Base-by-base conservation (phyloP, 331 rosid species). In the Quercus lobata region DNA sequence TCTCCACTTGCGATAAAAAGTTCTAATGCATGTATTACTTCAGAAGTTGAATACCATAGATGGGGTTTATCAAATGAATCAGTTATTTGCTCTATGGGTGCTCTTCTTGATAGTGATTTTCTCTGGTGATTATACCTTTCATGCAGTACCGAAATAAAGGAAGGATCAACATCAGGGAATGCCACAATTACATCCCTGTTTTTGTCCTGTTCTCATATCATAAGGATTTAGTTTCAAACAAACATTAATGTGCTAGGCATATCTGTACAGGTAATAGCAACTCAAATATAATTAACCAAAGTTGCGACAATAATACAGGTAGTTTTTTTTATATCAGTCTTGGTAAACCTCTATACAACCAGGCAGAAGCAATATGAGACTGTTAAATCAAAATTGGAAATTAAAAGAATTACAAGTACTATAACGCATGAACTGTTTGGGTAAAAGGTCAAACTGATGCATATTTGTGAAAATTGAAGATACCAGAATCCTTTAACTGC, bases 121-220 rank as follows among this genome's bases (percentile, higher is more conserved):
- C 79, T 77, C 61, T 79, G 49, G 57, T 46, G 76, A 54, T 9
- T 46, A 71, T 68, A 74, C 41, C 32, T 61, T 73, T 80, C 85
- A 34, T 72, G 78, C 32, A 34, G 81, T 69, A 73, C 68, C 44
- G 85, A 86, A 83, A 94, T 86, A 19, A 83, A 75, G 65, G 92
- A 89, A 71, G 98, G 98, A 76, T 89, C 84, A 73, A 89, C 92
- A 71, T 94, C 97, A 5, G 98, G 98, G 80, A 94, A 88, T 77
- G 98, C 83, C 84, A 92, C 96, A 86, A 94, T 89, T 75, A 92
- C 82, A 79, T 94, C 98, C 88, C 97, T 87, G 79, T 94, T 92
- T 88, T 94, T 94, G 87, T 94, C 96, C 97, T 94, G 92, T 73
- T 80, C 57, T 76, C 81, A 80, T 15, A 58, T 79, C 75, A 57